Conservation (phyloP, 176 grass and related monocot species). For the Bonia amplexicaulis region DNA sequence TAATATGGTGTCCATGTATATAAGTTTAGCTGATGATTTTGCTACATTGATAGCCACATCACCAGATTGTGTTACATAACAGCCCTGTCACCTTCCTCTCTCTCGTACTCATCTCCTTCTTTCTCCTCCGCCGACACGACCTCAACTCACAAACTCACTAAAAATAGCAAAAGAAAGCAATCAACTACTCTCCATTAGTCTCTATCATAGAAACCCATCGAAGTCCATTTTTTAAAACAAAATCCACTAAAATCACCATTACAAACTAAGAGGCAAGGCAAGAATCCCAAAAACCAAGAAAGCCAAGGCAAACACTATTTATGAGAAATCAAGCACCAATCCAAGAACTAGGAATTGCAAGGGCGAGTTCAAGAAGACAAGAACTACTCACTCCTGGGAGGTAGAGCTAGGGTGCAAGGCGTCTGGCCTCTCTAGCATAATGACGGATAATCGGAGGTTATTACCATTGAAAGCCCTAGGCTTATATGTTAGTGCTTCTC, state of each 20-base stretch:
- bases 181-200: not conserved
- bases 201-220: not conserved
- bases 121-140: not conserved
- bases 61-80: too few relatives aligned
- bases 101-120: too few relatives aligned
- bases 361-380: conserved; percentile 11
- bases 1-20: too few relatives aligned
- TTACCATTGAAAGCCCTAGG: too few relatives aligned
- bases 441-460: too few relatives aligned
- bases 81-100: too few relatives aligned
- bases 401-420: conserved; percentile 28
- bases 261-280: not conserved
- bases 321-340: not conserved
- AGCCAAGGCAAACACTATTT: not conserved
- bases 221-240: not conserved
- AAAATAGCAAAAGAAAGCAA: not conserved
- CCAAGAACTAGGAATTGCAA: not conserved
- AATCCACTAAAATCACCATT: not conserved
- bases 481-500: too few relatives aligned
- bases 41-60: too few relatives aligned
- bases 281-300: not conserved
- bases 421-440: conserved; percentile 17
- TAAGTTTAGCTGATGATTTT: too few relatives aligned
- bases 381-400: conserved; percentile 57
- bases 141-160: not conserved